A percentile compares a stretch with the other conserved stretches of the same genome.
Conservation (phyloP, 2,329 filamentous ascomycete species). For the Colletotrichum higginsianum region DNA sequence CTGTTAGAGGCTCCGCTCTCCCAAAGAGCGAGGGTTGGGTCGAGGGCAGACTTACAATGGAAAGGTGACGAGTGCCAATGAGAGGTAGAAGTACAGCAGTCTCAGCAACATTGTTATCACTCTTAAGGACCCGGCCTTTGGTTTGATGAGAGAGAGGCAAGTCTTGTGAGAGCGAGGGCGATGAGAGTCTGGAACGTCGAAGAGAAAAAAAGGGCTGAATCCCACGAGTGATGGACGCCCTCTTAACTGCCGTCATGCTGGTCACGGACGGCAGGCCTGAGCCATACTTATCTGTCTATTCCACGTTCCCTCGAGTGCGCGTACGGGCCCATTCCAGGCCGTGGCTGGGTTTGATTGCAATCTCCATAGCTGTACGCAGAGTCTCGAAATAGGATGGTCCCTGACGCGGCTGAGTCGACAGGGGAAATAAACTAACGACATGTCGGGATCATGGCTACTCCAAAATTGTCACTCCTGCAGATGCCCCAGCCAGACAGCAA, state of each 20-base stretch:
- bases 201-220: background rate
- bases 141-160: too few relatives aligned
- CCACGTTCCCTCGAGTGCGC: background rate
- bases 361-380: background rate
- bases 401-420: background rate
- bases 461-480: background rate
- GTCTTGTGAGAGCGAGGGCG: too few relatives aligned
- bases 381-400: background rate
- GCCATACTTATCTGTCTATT: conserved; percentile 8
- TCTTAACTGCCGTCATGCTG: background rate
- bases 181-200: background rate
- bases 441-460: background rate
- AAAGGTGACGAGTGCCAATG: conserved; percentile 1
- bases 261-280: background rate
- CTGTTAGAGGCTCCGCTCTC: background rate
- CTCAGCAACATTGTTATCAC: background rate
- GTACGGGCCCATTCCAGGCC: background rate
- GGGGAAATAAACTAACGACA: background rate
- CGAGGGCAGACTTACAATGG: conserved; percentile 8
- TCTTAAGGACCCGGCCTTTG: too few relatives aligned
- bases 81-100: background rate
- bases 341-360: background rate
- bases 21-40: too few relatives aligned
- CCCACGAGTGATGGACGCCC: background rate
- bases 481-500: background rate